phyloP scores from a whole-genome alignment of 202 grass and related monocot genomes.

The Panicum hallii region DNA sequence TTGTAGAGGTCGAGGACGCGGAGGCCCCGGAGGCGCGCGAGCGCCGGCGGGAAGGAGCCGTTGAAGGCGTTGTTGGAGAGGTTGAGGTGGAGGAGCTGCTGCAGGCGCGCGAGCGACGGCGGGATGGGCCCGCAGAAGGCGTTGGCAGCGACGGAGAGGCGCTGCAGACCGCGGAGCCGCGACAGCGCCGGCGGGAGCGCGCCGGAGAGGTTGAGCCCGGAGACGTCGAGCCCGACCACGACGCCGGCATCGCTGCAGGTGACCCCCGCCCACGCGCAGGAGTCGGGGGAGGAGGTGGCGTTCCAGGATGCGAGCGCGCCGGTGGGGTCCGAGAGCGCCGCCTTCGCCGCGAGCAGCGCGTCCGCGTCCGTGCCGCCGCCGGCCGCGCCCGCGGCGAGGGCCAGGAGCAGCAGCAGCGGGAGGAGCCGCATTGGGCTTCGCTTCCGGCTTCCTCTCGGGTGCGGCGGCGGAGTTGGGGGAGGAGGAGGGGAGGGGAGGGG shows the following conservation, averaged over 20 bases:
- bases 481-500: slow-evolving; percentile 5
- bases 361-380: slow-evolving; percentile 46
- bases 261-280: slow-evolving; percentile 65
- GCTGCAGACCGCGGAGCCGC: slow-evolving; percentile 53
- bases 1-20: slow-evolving; percentile 93
- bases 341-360: slow-evolving; percentile 78
- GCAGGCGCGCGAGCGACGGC: slow-evolving; percentile 59
- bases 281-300: slow-evolving; percentile 14
- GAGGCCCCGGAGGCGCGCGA: slow-evolving; percentile 66
- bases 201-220: slow-evolving; percentile 76
- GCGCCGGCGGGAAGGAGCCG: slow-evolving; percentile 65
- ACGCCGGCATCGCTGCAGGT: slow-evolving; percentile 40
- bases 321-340: slow-evolving; percentile 66
- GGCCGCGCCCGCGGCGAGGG: slow-evolving; percentile 25
- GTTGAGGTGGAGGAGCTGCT: slow-evolving; percentile 72
- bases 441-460: slow-evolving; percentile 8
- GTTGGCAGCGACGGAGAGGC: slow-evolving; percentile 70
- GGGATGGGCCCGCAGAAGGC: slow-evolving; percentile 70
- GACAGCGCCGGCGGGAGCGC: slow-evolving; percentile 69
- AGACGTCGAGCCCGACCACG: slow-evolving; percentile 68
- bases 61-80: slow-evolving; percentile 83
- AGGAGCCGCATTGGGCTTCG: slow-evolving; percentile 57
- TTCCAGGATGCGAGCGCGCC: slow-evolving; percentile 70
- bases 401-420: slow-evolving; percentile 42
- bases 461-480: neutral